Evolutionary conservation across 169 alveolate species (phyloP), one percentile per base, ranked within the genome.

Genomic region (Eimeria necatrix): DNA sequence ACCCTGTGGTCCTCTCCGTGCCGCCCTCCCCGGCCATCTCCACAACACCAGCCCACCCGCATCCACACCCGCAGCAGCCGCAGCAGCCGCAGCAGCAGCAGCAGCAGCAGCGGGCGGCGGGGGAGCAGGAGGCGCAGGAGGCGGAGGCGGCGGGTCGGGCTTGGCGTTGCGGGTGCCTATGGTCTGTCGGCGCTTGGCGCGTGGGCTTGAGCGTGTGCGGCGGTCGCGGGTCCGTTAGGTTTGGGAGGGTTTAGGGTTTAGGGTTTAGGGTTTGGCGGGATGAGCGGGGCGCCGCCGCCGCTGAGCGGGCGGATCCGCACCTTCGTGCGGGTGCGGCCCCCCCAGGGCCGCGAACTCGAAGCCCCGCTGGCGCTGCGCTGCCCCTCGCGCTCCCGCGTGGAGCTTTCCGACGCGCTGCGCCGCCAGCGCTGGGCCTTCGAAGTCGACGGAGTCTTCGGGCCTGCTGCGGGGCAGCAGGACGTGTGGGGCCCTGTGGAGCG

Each of bases 391-490:
- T 24, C 78, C 26, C 94, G 94, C 26, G 22, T 96, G 26, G 83
- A 92, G 41, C 81, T 96, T 61, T 68, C 81, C n/a, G 97, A 95
- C 60, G 24, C 52, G 68, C 60, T 32, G 20, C 80, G 88, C 80
- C 41, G 93, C 22, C 94, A 94, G 16, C 91, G 59, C 18, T 86
- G 91, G 74, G 95, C 94, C 46, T 96, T 96, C 93, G 89, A 94
- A 18, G 96, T 96, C 9, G 97, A 96, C 85, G 76, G 91, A 22
- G 96, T 96, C 56, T 96, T 95, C 53, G 94, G 94, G 26, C 96
- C 96, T 48, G 56, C 73, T 7, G 91, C 96, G 18, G 64, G 91
- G 18, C 97, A 96, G 91, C 76, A 90, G 20, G 97, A 96, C 71
- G 60, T 96, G 49, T 96, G 97, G 97, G 86, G 53, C 16, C 92